Conservation (phyloP, 345 rosid species). For the Sonneratia caseolaris region DNA sequence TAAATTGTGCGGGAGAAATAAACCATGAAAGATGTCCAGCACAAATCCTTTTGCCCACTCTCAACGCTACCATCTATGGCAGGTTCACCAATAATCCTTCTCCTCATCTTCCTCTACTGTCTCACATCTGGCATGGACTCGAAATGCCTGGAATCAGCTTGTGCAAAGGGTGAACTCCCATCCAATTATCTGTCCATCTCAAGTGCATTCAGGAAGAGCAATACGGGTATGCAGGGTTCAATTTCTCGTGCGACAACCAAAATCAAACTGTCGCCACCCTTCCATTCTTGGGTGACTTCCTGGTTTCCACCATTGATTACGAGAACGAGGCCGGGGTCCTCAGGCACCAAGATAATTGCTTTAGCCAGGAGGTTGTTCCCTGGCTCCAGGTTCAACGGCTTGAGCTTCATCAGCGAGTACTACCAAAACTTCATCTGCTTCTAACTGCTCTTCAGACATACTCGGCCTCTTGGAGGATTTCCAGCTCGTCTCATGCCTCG, state of each 20-base stretch:
- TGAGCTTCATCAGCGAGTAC: not conserved
- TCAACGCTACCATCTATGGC: not conserved
- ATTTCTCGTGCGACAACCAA: slow-evolving; percentile 1
- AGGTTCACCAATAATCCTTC: not conserved
- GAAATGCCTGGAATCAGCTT: not conserved
- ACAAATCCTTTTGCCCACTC: not conserved
- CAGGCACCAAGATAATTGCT: slow-evolving; percentile 7
- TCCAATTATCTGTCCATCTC: slow-evolving; percentile 7
- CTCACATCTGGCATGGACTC: not conserved
- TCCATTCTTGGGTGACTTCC: slow-evolving; percentile 6
- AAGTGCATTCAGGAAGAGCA: not conserved
- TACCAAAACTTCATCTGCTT: slow-evolving; percentile 9
- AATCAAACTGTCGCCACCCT: not conserved
- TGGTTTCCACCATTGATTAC: not conserved
- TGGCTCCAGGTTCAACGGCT: not conserved
- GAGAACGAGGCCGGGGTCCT: not conserved
- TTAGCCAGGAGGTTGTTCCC: not conserved
- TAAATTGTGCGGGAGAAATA: not conserved
- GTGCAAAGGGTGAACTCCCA: not conserved
- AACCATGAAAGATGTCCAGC: not conserved
- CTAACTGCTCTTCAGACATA: not conserved
- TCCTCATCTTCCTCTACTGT: not conserved
- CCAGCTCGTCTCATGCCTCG: slow-evolving; percentile 13
- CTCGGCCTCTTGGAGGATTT: not conserved
- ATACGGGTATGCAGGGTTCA: slow-evolving; percentile 1